Conservation (phyloP, 352 stramenopile genomes). For the Phytophthora podocarpi region DNA sequence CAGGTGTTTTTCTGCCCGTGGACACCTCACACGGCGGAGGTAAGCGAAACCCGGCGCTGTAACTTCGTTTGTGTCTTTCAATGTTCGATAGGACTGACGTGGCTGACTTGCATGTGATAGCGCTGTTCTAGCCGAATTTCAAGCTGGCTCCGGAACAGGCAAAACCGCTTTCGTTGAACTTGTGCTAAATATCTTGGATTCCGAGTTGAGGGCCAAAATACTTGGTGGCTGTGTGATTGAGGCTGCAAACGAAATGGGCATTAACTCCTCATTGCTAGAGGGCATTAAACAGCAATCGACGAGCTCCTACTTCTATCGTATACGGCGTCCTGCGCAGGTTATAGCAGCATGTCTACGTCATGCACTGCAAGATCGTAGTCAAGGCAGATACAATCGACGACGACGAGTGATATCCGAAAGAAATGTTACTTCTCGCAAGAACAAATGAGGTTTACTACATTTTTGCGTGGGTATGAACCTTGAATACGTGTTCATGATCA, state of each 20-base stretch:
- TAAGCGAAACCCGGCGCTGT: constrained; percentile 15
- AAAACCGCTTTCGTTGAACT: background rate
- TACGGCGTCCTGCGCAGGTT: constrained; percentile 19
- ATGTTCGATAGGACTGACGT: constrained; percentile 9
- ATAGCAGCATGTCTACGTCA: constrained; percentile 13
- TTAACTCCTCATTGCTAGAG: constrained; percentile 3
- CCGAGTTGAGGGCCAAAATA: constrained; percentile 32
- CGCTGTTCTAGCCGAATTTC: constrained; percentile 26
- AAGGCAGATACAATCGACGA: background rate
- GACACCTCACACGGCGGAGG: background rate
- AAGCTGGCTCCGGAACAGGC: constrained; percentile 11
- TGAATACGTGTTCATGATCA: constrained; percentile 17
- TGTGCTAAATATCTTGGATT: constrained; percentile 30
- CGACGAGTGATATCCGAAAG: background rate
- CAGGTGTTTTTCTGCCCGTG: too few species aligned
- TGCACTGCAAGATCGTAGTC: constrained; percentile 17
- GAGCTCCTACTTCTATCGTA: constrained; percentile 21
- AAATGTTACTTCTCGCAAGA: constrained; percentile 1
- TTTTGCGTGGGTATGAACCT: constrained; percentile 21
- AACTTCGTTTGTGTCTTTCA: constrained; percentile 33
- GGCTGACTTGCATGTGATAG: constrained; percentile 32
- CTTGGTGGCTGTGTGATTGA: constrained; percentile 25
- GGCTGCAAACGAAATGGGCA: constrained; percentile 11
- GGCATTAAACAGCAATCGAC: constrained; percentile 4
- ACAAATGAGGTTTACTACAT: constrained; percentile 10